phyloP scores from a whole-genome alignment of 2,329 filamentous ascomycete species.

The Fusarium sp. region DNA sequence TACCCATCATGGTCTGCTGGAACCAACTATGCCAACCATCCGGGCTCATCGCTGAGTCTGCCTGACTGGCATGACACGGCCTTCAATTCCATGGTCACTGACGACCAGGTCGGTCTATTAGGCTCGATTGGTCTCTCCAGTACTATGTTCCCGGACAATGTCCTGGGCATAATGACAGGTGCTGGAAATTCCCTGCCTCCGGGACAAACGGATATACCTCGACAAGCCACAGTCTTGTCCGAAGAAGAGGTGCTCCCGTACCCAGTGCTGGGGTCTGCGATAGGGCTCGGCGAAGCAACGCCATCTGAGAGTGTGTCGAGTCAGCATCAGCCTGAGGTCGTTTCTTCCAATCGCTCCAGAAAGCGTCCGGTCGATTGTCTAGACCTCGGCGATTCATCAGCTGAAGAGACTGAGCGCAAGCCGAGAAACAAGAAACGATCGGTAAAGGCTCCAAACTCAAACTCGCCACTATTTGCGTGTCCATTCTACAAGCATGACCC shows the following conservation, averaged over 20 bases:
- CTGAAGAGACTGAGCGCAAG: neutral
- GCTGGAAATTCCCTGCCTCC: neutral
- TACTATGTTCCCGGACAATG: neutral
- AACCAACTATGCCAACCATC: neutral
- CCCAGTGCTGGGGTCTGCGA: neutral
- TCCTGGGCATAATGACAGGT: slow-evolving; percentile 3
- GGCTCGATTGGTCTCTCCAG: neutral
- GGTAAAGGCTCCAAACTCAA: neutral
- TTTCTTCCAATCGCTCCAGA: neutral
- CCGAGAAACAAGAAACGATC: slow-evolving; percentile 5
- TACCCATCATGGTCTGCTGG: slow-evolving; percentile 5
- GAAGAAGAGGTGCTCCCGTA: slow-evolving; percentile 12
- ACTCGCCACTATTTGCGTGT: slow-evolving; percentile 25
- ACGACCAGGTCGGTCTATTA: neutral
- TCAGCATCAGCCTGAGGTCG: neutral
- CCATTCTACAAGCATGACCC: slow-evolving; percentile 40
- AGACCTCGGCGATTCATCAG: slow-evolving; percentile 12
- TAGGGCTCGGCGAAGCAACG: neutral
- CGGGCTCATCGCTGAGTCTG: neutral
- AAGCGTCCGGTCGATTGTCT: slow-evolving; percentile 15
- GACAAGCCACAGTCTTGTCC: slow-evolving; percentile 14
- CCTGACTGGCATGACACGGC: neutral
- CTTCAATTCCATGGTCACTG: neutral
- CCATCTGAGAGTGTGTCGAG: neutral
- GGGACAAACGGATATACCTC: neutral